These are phyloP conservation scores for Crucibulum laeve DNA, from an alignment of 768 basidiomycete genomes.

Conservation along the genomic window DNA sequence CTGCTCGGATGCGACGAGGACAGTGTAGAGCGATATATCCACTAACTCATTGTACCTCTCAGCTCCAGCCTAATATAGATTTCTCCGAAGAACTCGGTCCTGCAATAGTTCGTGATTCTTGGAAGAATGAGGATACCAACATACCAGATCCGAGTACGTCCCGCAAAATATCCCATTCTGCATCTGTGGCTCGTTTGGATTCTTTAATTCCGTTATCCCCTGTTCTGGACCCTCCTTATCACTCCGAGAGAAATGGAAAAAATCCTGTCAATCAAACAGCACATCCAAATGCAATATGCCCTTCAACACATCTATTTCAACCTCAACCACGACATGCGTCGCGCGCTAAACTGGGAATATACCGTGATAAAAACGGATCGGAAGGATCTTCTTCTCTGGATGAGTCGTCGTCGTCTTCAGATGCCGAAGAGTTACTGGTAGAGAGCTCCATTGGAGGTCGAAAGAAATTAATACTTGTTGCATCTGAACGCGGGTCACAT, in stretches of 20 bases:
- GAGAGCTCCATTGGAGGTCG: slow-evolving; percentile 26
- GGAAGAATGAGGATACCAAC: slow-evolving; percentile 36
- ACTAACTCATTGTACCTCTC: slow-evolving; percentile 4
- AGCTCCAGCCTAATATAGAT: slow-evolving; percentile 63
- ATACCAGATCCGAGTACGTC: background rate
- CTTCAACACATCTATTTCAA: slow-evolving; percentile 25
- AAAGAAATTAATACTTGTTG: slow-evolving; percentile 30
- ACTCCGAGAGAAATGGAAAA: no score
- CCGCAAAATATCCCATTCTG: background rate
- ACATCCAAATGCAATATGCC: no score
- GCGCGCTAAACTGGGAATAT: background rate
- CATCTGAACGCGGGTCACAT: slow-evolving; percentile 23
- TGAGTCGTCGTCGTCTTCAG: slow-evolving; percentile 21
- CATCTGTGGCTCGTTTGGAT: no score
- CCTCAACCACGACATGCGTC: slow-evolving; percentile 10
- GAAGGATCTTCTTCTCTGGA: slow-evolving; percentile 8
- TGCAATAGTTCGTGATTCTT: slow-evolving; percentile 57
- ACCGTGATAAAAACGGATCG: background rate
- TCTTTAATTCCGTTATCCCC: no score
- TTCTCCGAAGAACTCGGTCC: slow-evolving; percentile 63
- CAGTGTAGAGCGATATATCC: background rate
- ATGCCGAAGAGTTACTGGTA: slow-evolving; percentile 25
- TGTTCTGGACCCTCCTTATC: no score
- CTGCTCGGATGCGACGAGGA: no score
- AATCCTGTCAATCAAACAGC: no score